Base-by-base conservation (phyloP, 257 asterid species). In the Solanum virginianum region DNA sequence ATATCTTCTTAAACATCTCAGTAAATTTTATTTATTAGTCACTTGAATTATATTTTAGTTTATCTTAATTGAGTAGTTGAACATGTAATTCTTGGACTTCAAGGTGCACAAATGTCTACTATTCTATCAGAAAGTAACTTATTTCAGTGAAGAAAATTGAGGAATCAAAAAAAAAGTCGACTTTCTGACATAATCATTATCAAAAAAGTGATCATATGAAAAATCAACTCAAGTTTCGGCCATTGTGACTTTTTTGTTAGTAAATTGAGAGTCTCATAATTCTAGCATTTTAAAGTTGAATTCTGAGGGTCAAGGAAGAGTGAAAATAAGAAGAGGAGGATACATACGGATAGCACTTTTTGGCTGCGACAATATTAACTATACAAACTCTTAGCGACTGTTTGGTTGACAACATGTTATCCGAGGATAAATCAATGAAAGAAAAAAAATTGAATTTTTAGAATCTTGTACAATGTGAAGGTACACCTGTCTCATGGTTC, bases 381-480 rank as follows among this genome's bases (percentile, higher is more conserved):
- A 49, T 75, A 49, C 62, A 49, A 29, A 47, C n/a, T 74, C 41
- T 22, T 18, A 74, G 36, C 3, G 32, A 0, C 3, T 4, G 36
- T 32, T 32, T 32, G 36, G 4, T 32, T 32, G 4, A 32, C 36
- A 32, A 32, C 36, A 32, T 32, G 4, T 32, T 32, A 32, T 32
- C 4, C 36, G 32, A 29, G 3, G 3, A 29, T 29, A 74, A n/a
- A 72, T 74, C 20, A 1, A 47, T 13, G 4, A 74, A 26, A 22
- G 43, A 16, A 49, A 75, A 20, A 47, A 43, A 11, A 11, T 1
- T 32, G 4, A 32, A 4, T 59, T 10, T 83, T 91, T 88, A 95
- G 87, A 92, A 88, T 79, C 74, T 90, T 41, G 98, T 95, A 88
- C 99, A 96, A 87, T 89, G 93, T 32, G 97, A 93, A 81, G 98